phyloP scores from a whole-genome alignment of 2,329 filamentous ascomycete genomes.

The Bipolaris gigantea region DNA sequence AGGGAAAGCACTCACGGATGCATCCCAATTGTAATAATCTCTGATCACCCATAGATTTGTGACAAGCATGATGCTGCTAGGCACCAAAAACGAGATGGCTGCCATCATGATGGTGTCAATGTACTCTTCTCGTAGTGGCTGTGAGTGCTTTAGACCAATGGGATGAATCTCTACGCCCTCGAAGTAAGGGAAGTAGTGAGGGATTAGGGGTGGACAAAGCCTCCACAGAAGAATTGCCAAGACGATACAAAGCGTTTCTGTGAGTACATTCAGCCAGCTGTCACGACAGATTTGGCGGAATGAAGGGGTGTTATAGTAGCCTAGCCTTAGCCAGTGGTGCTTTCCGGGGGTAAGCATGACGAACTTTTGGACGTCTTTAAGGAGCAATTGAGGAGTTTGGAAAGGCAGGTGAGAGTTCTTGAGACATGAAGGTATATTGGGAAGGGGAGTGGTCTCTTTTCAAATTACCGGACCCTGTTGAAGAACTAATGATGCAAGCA shows the following conservation, averaged over 20 bases:
- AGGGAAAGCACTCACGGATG: slow-evolving; percentile 50
- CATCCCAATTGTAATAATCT: slow-evolving; percentile 57
- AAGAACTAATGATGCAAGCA: no score
- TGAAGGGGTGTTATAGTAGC: slow-evolving; percentile 17
- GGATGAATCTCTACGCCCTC: slow-evolving; percentile 11
- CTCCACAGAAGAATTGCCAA: slow-evolving; percentile 48
- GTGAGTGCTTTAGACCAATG: slow-evolving; percentile 60
- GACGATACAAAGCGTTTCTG: slow-evolving; percentile 63
- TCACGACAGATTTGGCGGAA: slow-evolving; percentile 16
- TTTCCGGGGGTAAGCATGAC: background rate
- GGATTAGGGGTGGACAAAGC: slow-evolving; percentile 57
- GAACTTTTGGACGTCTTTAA: background rate
- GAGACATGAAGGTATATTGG: no score
- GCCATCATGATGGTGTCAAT: slow-evolving; percentile 68
- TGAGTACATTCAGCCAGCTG: slow-evolving; percentile 62
- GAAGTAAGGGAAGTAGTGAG: slow-evolving; percentile 58
- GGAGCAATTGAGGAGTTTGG: no score
- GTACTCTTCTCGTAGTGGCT: slow-evolving; percentile 69
- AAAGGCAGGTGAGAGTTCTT: background rate
- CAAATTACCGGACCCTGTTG: no score
- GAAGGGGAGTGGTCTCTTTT: no score
- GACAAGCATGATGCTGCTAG: slow-evolving; percentile 63
- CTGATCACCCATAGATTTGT: slow-evolving; percentile 62
- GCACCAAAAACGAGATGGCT: slow-evolving; percentile 63
- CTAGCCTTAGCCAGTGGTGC: slow-evolving; percentile 4